Evolutionary conservation across 768 basidiomycete species (phyloP).

Genomic region (Agaricus bisporus): DNA sequence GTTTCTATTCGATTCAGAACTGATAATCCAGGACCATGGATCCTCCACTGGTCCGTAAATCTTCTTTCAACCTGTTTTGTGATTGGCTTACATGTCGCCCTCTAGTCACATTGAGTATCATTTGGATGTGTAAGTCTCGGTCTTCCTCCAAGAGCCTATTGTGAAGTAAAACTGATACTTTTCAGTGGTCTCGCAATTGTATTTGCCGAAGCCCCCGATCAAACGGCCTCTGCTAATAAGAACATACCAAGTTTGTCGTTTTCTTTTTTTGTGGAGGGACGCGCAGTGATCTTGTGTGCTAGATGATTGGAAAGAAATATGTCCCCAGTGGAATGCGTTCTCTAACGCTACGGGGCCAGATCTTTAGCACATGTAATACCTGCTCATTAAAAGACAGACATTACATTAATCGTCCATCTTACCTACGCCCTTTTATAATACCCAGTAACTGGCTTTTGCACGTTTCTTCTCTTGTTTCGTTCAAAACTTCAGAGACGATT

Average conservation of each 20-base stretch:
- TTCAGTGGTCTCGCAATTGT: constrained; percentile 13
- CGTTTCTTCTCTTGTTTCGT: no score
- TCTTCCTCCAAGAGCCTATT: background rate
- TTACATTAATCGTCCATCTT: no score
- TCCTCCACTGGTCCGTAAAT: constrained; percentile 31
- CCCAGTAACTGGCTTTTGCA: no score
- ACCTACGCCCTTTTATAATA: no score
- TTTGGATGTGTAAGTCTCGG: constrained; percentile 19
- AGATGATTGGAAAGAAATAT: background rate
- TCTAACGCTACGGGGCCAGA: background rate
- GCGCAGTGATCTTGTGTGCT: background rate
- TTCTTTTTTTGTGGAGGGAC: background rate
- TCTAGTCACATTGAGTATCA: constrained; percentile 32
- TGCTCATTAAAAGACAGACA: no score
- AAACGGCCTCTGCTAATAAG: background rate
- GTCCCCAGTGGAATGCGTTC: background rate
- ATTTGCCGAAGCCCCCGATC: constrained; percentile 13
- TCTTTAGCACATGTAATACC: no score
- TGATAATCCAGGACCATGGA: constrained; percentile 63
- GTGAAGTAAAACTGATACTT: background rate
- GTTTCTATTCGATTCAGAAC: constrained; percentile 55
- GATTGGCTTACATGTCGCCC: background rate
- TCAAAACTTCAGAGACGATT: no score
- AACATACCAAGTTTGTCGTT: background rate
- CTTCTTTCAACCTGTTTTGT: background rate